Conservation (phyloP, 805 yeast species). For the Saturnispora hagleri region DNA sequence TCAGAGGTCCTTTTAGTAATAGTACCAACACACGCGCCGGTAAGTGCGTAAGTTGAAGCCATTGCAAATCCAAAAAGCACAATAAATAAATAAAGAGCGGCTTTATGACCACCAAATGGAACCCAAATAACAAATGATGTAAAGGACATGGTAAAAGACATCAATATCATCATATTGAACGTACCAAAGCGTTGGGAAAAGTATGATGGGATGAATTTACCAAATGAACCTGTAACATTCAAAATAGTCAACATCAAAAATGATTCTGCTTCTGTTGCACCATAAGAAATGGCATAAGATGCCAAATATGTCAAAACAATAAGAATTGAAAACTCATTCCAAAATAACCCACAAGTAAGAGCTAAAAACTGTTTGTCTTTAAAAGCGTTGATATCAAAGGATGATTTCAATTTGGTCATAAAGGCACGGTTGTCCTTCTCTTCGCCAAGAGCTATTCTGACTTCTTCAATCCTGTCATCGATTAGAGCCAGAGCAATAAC, state of each 20-base stretch:
- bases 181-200: conserved; percentile 35
- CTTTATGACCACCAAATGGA: conserved; percentile 42
- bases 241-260: conserved; percentile 39
- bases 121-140: conserved; percentile 50
- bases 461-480: conserved; percentile 31
- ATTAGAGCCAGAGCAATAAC: conserved; percentile 29
- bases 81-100: conserved; percentile 42
- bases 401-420: conserved; percentile 17
- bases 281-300: conserved; percentile 43
- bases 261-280: conserved; percentile 34
- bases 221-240: conserved; percentile 36
- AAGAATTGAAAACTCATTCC: conserved; percentile 39
- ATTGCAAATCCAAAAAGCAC: conserved; percentile 47
- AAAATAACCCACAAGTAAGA: conserved; percentile 33
- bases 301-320: conserved; percentile 42
- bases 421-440: conserved; percentile 14
- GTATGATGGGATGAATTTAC: conserved; percentile 27
- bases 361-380: conserved; percentile 32
- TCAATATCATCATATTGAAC: conserved; percentile 40
- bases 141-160: conserved; percentile 40
- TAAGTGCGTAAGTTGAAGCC: conserved; percentile 50
- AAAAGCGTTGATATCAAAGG: conserved; percentile 33
- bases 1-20: conserved; percentile 43
- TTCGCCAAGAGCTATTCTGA: conserved; percentile 19
- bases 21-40: conserved; percentile 55